Conservation (phyloP, 306 rosid species). For the Prunus padus region DNA sequence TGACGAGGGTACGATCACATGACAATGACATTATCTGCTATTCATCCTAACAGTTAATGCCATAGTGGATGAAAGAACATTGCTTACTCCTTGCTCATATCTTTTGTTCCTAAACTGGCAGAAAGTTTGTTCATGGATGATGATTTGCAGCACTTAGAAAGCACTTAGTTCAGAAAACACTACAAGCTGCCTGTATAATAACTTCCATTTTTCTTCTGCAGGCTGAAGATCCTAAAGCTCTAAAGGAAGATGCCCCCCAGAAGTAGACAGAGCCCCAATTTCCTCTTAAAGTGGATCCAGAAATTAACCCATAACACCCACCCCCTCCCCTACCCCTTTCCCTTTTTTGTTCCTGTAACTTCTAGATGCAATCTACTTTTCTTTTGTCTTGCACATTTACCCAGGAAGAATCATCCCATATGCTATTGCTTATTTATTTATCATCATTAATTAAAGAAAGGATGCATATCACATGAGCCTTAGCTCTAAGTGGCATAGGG, state of each 20-base stretch:
- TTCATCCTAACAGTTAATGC: background rate
- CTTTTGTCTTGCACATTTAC: slow-evolving; percentile 11
- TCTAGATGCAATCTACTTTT: slow-evolving; percentile 12
- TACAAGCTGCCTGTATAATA: background rate
- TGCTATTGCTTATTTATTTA: background rate
- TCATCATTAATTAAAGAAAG: slow-evolving; percentile 4
- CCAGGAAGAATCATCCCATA: background rate
- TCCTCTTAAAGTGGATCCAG: slow-evolving; percentile 22
- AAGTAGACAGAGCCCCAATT: slow-evolving; percentile 18
- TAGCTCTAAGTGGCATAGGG: background rate
- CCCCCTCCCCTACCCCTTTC: too few species aligned
- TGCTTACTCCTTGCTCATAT: background rate
- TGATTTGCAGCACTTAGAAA: background rate
- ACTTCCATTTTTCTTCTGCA: slow-evolving; percentile 27
- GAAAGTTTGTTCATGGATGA: background rate
- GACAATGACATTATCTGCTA: background rate
- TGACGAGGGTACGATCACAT: background rate
- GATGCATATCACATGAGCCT: background rate
- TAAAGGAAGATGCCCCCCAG: slow-evolving; percentile 23
- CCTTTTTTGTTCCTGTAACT: background rate
- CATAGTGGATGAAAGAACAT: background rate
- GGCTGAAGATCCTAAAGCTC: slow-evolving; percentile 46
- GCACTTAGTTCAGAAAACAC: background rate
- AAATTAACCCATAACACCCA: slow-evolving; percentile 5
- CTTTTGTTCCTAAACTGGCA: background rate